phyloP scores from a whole-genome alignment of 2,329 filamentous ascomycete species.

The Furcasterigmium furcatum region DNA sequence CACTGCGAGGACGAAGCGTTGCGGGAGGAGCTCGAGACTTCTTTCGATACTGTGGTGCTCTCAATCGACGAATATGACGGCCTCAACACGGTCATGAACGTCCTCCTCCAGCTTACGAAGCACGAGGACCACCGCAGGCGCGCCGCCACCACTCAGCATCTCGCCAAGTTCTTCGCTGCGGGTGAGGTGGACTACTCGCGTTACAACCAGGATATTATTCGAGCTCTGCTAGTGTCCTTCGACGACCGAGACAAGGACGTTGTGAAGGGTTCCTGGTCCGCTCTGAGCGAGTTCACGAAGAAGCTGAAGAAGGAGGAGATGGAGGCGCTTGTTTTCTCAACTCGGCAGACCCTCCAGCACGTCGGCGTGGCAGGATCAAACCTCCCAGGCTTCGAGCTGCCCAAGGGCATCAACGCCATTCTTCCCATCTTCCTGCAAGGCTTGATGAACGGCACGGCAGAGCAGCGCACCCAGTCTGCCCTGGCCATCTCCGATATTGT shows the following conservation, averaged over 20 bases:
- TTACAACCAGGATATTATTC: conserved; percentile 94
- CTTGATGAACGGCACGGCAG: conserved; percentile 91
- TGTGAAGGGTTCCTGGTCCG: conserved; percentile 85
- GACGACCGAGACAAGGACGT: conserved; percentile 81
- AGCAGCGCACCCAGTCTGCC: conserved; percentile 88
- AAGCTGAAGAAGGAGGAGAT: conserved; percentile 95
- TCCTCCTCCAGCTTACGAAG: conserved; percentile 82
- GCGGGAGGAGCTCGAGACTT: conserved; percentile 67
- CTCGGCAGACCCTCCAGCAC: conserved; percentile 79
- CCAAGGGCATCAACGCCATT: conserved; percentile 96
- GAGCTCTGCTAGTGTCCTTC: conserved; percentile 85
- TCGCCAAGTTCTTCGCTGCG: conserved; percentile 81
- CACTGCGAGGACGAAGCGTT: conserved; percentile 71
- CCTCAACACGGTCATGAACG: conserved; percentile 92
- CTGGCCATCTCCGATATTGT: conserved; percentile 94
- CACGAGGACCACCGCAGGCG: conserved; percentile 88
- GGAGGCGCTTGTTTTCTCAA: conserved; percentile 86
- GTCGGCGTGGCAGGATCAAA: conserved; percentile 84
- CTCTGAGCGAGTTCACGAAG: conserved; percentile 83
- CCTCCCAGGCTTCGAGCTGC: conserved; percentile 83
- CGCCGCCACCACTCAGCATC: conserved; percentile 71
- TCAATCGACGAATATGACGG: conserved; percentile 97
- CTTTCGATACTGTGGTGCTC: conserved; percentile 85
- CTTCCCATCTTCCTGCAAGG: conserved; percentile 96
- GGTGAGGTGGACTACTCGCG: conserved; percentile 86